A percentile compares a stretch with the other conserved stretches of the same genome.
These are phyloP conservation scores for Vitis labrusca DNA, from an alignment of 164 flowering plant genomes.

Conservation along the genomic window DNA sequence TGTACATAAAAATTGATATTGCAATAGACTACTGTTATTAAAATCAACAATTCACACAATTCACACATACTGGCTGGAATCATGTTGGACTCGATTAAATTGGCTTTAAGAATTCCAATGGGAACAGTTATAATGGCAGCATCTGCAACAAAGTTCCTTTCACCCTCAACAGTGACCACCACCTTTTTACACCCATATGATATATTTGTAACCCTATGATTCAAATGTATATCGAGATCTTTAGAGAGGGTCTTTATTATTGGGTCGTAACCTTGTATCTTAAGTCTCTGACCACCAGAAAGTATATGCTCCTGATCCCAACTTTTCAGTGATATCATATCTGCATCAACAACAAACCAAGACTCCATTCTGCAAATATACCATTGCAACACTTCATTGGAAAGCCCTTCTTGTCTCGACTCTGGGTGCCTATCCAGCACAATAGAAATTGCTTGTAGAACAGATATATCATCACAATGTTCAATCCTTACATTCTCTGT, in stretches of 20 bases:
- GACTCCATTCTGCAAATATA: slow-evolving; percentile 93
- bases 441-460: slow-evolving; percentile 68
- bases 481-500: slow-evolving; percentile 86
- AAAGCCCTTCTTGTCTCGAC: slow-evolving; percentile 75
- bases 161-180: slow-evolving; percentile 61
- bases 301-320: slow-evolving; percentile 98
- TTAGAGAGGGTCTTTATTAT: slow-evolving; percentile 72
- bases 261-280: slow-evolving; percentile 91
- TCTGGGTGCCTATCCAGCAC: slow-evolving; percentile 70
- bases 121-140: slow-evolving; percentile 88
- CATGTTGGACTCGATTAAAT: slow-evolving; percentile 63
- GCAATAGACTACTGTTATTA: too few relatives aligned
- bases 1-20: too few relatives aligned
- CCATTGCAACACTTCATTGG: slow-evolving; percentile 85
- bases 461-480: slow-evolving; percentile 69
- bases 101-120: slow-evolving; percentile 78
- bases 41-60: too few relatives aligned
- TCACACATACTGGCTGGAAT: too few relatives aligned
- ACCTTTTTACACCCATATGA: slow-evolving; percentile 51
- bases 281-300: slow-evolving; percentile 94
- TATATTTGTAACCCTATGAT: slow-evolving; percentile 80
- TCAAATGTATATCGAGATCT: slow-evolving; percentile 68
- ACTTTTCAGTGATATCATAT: slow-evolving; percentile 78
- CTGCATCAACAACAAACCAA: slow-evolving; percentile 95
- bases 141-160: slow-evolving; percentile 66